Base-by-base conservation (phyloP, 768 basidiomycete genomes). In the Cystoderma amianthinum region DNA sequence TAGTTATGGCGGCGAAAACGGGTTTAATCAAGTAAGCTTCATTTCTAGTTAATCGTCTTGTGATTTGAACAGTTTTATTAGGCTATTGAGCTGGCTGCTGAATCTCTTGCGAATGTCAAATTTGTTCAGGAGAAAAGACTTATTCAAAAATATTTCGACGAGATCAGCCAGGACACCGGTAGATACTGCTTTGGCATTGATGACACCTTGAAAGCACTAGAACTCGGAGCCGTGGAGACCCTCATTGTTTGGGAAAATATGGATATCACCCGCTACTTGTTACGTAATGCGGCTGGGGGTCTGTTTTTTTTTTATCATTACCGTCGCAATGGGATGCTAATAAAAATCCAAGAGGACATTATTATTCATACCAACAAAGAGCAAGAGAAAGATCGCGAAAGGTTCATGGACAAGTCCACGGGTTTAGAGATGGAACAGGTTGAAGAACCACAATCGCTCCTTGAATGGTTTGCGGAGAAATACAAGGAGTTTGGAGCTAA, bases 381-480 rank as follows among this genome's bases (percentile, higher is more conserved):
- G 45, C 85, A 85, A 53, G 90, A 93, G 57, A 91, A 89, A 62
- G 92, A 96, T 56, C 83, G 88, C 48, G 90, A 92, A 56, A 94
- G 87, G 71, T 98, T 98, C 67, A 60, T 81, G 4, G 96, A 99
- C 74, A 94, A 95, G 64, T 87, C 88, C 3, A 99, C 94, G 12
- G 85, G 88, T 2, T 58, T 82, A 28, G 96, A 99, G 71, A 99
- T 99, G 96, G 96, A 99, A 59, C 84, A 87, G 60, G 64, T 65
- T 6, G 53, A 52, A 2, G 96, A 99, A 50, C 82, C 96, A 1
- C 78, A 87, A 55, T 71, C 87, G 37, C 76, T 98, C 7, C 80
- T 99, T 45, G 96, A 99, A 61, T 98, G 96, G 96, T 92, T 98
- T 60, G 85, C 96, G 34, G 96, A 98, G 60, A 92, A 94, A 59